Evolutionary conservation across 2,329 filamentous ascomycete species (phyloP).

Genomic region (Colletotrichum abscissum): DNA sequence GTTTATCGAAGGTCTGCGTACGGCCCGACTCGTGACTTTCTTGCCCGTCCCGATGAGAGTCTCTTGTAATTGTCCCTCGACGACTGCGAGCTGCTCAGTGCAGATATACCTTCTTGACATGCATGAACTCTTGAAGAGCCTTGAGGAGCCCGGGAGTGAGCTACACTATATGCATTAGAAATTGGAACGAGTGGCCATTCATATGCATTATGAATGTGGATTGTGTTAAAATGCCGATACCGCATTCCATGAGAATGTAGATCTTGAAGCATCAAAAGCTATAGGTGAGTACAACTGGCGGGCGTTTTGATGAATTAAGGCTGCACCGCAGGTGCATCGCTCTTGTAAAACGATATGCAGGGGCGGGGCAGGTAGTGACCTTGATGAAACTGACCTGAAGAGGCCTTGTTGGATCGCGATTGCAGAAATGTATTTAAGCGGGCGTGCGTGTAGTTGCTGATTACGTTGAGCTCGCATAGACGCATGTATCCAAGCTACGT

Average conservation of each 20-base stretch:
- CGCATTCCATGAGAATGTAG: too few relatives aligned
- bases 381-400: background rate
- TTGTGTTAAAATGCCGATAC: background rate
- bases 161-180: background rate
- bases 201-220: background rate
- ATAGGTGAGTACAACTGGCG: too few relatives aligned
- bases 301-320: background rate
- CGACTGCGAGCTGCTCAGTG: background rate
- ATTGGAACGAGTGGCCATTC: too few relatives aligned
- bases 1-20: background rate
- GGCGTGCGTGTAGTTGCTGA: background rate
- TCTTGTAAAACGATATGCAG: background rate
- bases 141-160: background rate
- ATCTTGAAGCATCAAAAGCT: too few relatives aligned
- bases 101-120: background rate
- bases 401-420: background rate
- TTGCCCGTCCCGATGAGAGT: too few relatives aligned
- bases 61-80: background rate
- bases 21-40: background rate
- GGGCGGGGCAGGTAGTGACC: background rate
- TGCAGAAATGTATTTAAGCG: background rate
- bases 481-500: slow-evolving; percentile 16
- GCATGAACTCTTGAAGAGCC: background rate
- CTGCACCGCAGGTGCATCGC: background rate
- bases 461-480: slow-evolving; percentile 3